phyloP scores from a whole-genome alignment of 2,329 filamentous ascomycete species.

The Chaetomium sp. region DNA sequence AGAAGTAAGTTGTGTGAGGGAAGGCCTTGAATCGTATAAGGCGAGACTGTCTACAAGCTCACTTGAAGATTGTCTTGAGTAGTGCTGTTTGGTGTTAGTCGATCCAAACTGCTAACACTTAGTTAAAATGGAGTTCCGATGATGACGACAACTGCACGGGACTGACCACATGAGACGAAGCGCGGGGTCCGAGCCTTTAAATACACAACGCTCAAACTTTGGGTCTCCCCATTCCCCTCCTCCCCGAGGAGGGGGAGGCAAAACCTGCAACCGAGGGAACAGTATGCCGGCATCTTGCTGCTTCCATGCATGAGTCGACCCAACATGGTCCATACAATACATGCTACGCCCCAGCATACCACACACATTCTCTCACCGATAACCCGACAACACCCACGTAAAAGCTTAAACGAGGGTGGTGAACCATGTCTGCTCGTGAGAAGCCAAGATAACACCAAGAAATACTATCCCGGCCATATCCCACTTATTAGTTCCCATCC shows the following conservation, averaged over 20 bases:
- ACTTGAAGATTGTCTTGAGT: too few species aligned
- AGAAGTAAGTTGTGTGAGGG: not conserved
- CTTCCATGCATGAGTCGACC: too few species aligned
- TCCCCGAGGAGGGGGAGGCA: too few species aligned
- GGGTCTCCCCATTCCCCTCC: not conserved
- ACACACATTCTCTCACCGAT: constrained; percentile 12
- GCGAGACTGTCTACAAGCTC: constrained; percentile 5
- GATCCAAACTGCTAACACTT: too few species aligned
- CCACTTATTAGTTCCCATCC: not conserved
- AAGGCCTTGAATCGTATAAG: not conserved
- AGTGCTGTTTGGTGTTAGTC: too few species aligned
- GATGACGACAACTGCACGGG: too few species aligned
- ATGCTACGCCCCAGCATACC: not conserved
- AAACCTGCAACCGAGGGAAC: too few species aligned
- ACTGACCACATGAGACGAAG: too few species aligned
- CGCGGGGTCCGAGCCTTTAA: too few species aligned
- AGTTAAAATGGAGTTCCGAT: too few species aligned
- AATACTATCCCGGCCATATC: constrained; percentile 13
- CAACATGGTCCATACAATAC: not conserved
- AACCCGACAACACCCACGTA: constrained; percentile 3
- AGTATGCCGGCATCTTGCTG: too few species aligned
- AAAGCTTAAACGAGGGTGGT: constrained; percentile 2
- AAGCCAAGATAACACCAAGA: constrained; percentile 21
- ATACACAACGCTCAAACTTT: not conserved
- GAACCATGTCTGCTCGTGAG: too few species aligned